Conservation (phyloP, 441 rosid genomes). For the Dalechampia spathulata region DNA sequence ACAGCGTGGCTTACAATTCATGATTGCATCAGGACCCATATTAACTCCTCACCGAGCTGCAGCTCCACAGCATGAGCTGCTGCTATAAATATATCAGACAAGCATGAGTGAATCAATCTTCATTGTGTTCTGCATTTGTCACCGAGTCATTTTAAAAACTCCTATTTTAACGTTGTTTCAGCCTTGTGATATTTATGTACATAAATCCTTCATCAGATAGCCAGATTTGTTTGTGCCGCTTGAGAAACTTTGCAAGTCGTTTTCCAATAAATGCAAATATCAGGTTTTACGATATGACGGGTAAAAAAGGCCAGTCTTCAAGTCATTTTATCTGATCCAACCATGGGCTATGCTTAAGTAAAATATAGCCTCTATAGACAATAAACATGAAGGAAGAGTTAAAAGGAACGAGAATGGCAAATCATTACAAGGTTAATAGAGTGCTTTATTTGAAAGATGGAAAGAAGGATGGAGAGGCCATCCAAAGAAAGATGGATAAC, state of each 20-base stretch:
- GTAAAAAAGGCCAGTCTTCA: too few relatives aligned
- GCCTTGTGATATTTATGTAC: conserved; percentile 13
- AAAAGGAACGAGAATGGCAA: conserved; percentile 19
- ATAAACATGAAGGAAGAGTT: too few relatives aligned
- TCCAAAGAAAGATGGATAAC: conserved; percentile 17
- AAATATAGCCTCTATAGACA: too few relatives aligned
- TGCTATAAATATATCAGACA: conserved; percentile 15
- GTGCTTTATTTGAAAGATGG: conserved; percentile 7
- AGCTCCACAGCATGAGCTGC: conserved; percentile 47
- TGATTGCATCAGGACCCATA: conserved; percentile 54
- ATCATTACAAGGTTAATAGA: conserved; percentile 12
- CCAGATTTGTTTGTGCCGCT: conserved; percentile 1
- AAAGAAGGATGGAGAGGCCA: conserved; percentile 20
- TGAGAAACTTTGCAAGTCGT: conserved; percentile 8
- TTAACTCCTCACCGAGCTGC: conserved; percentile 40
- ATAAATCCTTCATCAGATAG: conserved; percentile 15
- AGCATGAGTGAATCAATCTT: conserved; percentile 3
- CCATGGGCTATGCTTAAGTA: too few relatives aligned
- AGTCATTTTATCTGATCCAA: too few relatives aligned
- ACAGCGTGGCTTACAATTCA: conserved; percentile 55
- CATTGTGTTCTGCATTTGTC: conserved; percentile 4
- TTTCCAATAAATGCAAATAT: background rate
- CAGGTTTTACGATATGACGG: too few relatives aligned
- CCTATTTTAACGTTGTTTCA: background rate
- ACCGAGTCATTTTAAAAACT: conserved; percentile 1